These are phyloP conservation scores for Yamadazyma paraphyllophila DNA, from an alignment of 805 yeast genomes.

Conservation along the genomic window DNA sequence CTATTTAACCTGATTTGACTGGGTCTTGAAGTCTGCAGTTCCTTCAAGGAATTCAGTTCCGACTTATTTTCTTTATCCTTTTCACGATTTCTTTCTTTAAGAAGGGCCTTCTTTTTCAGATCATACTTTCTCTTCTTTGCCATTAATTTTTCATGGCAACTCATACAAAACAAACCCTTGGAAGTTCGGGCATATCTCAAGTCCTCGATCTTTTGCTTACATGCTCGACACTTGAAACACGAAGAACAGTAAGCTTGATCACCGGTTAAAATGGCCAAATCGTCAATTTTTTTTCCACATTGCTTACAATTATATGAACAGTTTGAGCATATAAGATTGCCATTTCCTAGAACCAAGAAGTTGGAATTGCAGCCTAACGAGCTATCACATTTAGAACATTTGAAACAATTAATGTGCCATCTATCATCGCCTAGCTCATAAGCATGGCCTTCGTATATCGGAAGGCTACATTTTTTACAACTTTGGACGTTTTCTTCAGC, in stretches of 20 bases:
- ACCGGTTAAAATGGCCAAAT: slow-evolving; percentile 90
- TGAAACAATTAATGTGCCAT: slow-evolving; percentile 94
- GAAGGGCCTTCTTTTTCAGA: slow-evolving; percentile 31
- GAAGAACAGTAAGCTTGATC: slow-evolving; percentile 91
- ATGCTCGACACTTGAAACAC: slow-evolving; percentile 87
- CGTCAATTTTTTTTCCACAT: slow-evolving; percentile 85
- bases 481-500: slow-evolving; percentile 19
- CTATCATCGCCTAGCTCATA: slow-evolving; percentile 91
- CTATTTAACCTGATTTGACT: neutral
- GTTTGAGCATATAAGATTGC: slow-evolving; percentile 82
- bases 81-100: slow-evolving; percentile 21
- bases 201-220: slow-evolving; percentile 83
- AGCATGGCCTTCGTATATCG: slow-evolving; percentile 87
- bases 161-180: slow-evolving; percentile 90
- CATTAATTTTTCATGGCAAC: slow-evolving; percentile 80
- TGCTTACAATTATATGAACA: slow-evolving; percentile 90
- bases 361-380: slow-evolving; percentile 84
- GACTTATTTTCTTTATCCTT: slow-evolving; percentile 2
- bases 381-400: slow-evolving; percentile 79
- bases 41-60: neutral
- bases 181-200: slow-evolving; percentile 88
- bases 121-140: slow-evolving; percentile 72
- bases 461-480: slow-evolving; percentile 39
- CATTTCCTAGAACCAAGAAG: slow-evolving; percentile 89
- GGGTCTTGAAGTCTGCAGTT: neutral